Base-by-base conservation (phyloP, 495 filamentous ascomycete species). In the Penicillium bovifimosum region DNA sequence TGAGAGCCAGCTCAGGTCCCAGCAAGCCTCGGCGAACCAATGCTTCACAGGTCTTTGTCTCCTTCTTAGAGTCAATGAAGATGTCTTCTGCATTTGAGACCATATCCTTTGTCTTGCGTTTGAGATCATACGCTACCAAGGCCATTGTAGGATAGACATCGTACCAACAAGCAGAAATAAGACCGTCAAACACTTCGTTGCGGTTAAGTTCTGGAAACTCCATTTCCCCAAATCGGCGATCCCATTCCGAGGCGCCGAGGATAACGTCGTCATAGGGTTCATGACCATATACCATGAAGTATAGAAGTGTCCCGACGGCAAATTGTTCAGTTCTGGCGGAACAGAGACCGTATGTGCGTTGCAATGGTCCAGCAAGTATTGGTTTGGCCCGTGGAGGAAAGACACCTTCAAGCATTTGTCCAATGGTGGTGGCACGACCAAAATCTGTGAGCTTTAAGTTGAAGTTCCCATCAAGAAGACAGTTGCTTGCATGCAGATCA, bases 271-370 rank as follows among this genome's bases (percentile, higher is more conserved):
- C 64, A 51, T 65, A 65, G 42, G 61, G 62, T 53, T 67, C 57
- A 61, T 62, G 52, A 18, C 62, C 60, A 50, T 67, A 65, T 48
- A 63, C 53, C 54, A 67, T 63, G 29, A 56, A 60, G 55, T 67
- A 67, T 46, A 61, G 53, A 51, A 63, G 50, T 41, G 60, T 55
- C 31, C 62, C 62, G 46, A 67, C 50, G 9, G 64, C 60, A 55
- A 65, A 63, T 32, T 65, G 62, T 53, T 65, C 62, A 28, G 62
- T 65, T 53, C 56, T 59, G 10, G 60, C 53, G 31, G 49, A 59
- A 50, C 56, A 63, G 27, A 63, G 56, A 17, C 56, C 60, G 34
- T 56, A 59, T 39, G 53, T 56, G 33, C 49, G 56, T 52, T 59
- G 56, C 41, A 57, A 59, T 44, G 53, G 56, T 45, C 56, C 56